Base-by-base conservation (phyloP, 2,329 filamentous ascomycete genomes). In the Ceratocystis cacaofunesta region DNA sequence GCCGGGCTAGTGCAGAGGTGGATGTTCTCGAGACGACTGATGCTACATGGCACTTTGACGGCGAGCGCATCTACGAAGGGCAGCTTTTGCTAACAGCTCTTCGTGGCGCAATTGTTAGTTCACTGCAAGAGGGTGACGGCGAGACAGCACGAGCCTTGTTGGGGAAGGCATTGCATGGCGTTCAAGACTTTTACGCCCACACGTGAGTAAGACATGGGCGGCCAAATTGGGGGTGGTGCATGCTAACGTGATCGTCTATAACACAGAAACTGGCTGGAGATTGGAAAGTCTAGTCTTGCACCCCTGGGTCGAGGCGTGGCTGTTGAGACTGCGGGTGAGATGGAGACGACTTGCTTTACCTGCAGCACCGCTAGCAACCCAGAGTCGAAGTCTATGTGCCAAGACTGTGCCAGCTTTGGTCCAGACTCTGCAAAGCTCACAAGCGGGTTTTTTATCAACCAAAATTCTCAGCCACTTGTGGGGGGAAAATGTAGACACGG, bases 131-230 rank as follows among this genome's bases (percentile, higher is more conserved):
- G 36, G 66, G 48, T 22, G 58, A 66, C 30, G 57, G 61, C 5
- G n/a, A n/a, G 3, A 55, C 50, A 50, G 68, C 65, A 19, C 62
- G 67, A 12, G 50, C 28, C 25, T 25, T 63, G 48, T n/a, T 69
- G 50, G 68, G 68, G 15, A 63, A 68, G 52, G 67, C 64, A 10
- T 32, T 69, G 32, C 68, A 68, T 60, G 32, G 60, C 30, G 67
- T 69, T 22, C 68, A 69, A 46, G 68, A 69, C 43, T 67, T 68
- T 30, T 67, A 66, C 32, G 65, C 65, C 8, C 66, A 69, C 46
- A 66, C 63, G 68, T 69, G 32, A 61, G 68, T 66, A 50, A 5
- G 3, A 30, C 17, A 28, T 12, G 48, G 4, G 48, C 19, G 10
- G 36, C 12, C 12, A 41, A 41, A 5, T 15, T 52, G 8, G 4